Conservation (phyloP, 1,284 basidiomycete species). For the Neolentinus lepideus region DNA sequence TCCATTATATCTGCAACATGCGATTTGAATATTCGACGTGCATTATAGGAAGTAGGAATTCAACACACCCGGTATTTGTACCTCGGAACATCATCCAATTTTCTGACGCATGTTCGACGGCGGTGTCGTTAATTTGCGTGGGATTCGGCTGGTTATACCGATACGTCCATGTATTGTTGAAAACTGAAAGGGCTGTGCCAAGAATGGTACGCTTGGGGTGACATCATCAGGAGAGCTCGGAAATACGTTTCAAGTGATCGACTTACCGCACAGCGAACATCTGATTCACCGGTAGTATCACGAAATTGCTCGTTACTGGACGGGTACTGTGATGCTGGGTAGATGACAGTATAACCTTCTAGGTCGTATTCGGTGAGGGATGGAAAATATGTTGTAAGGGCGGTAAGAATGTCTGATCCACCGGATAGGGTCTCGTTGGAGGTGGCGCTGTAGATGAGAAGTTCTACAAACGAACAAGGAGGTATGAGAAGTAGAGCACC, state of each 20-base stretch:
- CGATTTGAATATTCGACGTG: background rate
- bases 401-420: slow-evolving; percentile 26
- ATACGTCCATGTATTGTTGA: slow-evolving; percentile 38
- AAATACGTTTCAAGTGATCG: background rate
- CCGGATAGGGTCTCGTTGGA: slow-evolving; percentile 47
- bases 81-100: slow-evolving; percentile 62
- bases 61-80: slow-evolving; percentile 43
- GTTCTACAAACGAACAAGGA: too few species aligned
- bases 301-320: slow-evolving; percentile 31
- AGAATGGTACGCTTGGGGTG: slow-evolving; percentile 37
- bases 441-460: slow-evolving; percentile 26
- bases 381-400: slow-evolving; percentile 36
- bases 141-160: slow-evolving; percentile 50
- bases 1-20: slow-evolving; percentile 35
- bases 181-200: slow-evolving; percentile 28
- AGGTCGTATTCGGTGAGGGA: slow-evolving; percentile 33
- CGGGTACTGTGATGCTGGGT: slow-evolving; percentile 31
- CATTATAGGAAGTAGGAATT: background rate
- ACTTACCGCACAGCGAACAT: slow-evolving; percentile 43
- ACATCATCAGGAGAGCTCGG: too few species aligned
- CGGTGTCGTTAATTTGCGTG: slow-evolving; percentile 20
- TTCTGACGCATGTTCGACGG: slow-evolving; percentile 44
- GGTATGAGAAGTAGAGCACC: slow-evolving; percentile 9
- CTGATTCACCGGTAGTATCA: slow-evolving; percentile 40
- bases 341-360: slow-evolving; percentile 28